These are phyloP conservation scores for Bryoglossum gracile DNA, from an alignment of 495 filamentous ascomycete genomes.

Conservation along the genomic window DNA sequence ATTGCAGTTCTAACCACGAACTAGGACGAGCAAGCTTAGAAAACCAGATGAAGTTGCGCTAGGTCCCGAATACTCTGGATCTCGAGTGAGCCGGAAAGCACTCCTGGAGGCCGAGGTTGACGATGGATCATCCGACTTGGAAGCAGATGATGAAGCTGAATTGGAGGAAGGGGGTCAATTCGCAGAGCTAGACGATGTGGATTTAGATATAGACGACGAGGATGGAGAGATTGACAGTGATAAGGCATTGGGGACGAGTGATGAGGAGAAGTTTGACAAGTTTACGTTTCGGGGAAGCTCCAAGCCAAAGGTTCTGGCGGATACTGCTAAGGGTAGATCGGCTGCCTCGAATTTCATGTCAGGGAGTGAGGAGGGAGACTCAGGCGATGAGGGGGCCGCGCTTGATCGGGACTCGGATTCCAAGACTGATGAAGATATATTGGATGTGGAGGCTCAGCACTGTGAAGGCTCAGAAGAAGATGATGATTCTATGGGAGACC, in stretches of 20 bases:
- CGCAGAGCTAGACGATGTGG: slow-evolving; percentile 38
- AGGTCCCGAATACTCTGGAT: slow-evolving; percentile 77
- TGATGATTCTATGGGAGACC: slow-evolving; percentile 23
- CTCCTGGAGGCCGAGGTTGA: slow-evolving; percentile 45
- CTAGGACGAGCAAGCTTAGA: slow-evolving; percentile 77
- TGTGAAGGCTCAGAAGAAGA: slow-evolving; percentile 24
- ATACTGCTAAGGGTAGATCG: slow-evolving; percentile 28
- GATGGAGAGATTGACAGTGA: slow-evolving; percentile 58
- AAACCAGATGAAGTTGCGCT: slow-evolving; percentile 57
- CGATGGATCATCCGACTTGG: slow-evolving; percentile 29
- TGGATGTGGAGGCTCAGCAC: slow-evolving; percentile 23
- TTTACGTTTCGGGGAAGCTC: slow-evolving; percentile 49
- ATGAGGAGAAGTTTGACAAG: slow-evolving; percentile 49
- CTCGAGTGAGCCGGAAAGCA: slow-evolving; percentile 66
- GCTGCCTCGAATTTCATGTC: slow-evolving; percentile 47
- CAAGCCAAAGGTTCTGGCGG: slow-evolving; percentile 31
- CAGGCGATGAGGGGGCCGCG: slow-evolving; percentile 29
- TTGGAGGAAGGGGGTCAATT: slow-evolving; percentile 30
- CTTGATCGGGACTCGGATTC: slow-evolving; percentile 25
- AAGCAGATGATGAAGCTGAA: slow-evolving; percentile 27
- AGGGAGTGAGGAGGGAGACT: slow-evolving; percentile 35
- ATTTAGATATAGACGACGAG: slow-evolving; percentile 33
- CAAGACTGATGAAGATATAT: slow-evolving; percentile 25
- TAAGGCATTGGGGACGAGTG: slow-evolving; percentile 51
- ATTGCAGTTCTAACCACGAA: slow-evolving; percentile 9